Base-by-base conservation (phyloP, 352 stramenopile genomes). In the Globisporangium cylindrosporum region DNA sequence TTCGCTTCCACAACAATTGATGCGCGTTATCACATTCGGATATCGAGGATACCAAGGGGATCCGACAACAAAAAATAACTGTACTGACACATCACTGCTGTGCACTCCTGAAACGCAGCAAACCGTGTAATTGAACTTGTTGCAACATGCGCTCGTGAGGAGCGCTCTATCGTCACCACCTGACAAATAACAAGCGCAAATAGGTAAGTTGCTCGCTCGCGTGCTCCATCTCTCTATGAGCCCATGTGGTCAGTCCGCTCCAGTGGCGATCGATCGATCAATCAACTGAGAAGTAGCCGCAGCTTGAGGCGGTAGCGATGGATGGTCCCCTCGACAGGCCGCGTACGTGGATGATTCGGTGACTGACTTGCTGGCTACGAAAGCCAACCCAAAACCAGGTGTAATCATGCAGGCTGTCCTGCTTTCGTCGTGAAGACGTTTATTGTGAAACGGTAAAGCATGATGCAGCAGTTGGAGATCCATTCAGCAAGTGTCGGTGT, bases 181-280 rank as follows among this genome's bases (percentile, higher is more conserved):
- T 49, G 41, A 9, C 15, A 49, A 22, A 10, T n/a, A 22, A 6
- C 34, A 49, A 18, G 38, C 38, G 12, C 38, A 18, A 46, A 32
- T 32, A 32, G 29, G 41, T 4, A 48, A 48, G 38, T 20, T 48
- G 14, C 14, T 51, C 20, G 7, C 43, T n/a, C 43, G 41, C 41
- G 18, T 48, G 36, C 36, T 46, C 12, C 38, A 20, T 51, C 43
- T 22, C 43, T 51, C 43, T 51, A 51, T 51, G 43, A 51, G 18
- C 18, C 18, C 15, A 24, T 51, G 43, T 51, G 43, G 43, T 24
- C 43, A 51, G 43, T 51, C 43, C 18, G 18, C n/a, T 51, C 43
- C 43, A 51, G 18, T 51, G 43, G 43, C 43, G 43, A 51, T 51
- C 43, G n/a, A 51, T 51, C 43, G n/a, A 51, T 51, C 43, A 51